These are phyloP conservation scores for Ilex paraguariensis DNA, from an alignment of 305 asterid genomes.

Conservation along the genomic window DNA sequence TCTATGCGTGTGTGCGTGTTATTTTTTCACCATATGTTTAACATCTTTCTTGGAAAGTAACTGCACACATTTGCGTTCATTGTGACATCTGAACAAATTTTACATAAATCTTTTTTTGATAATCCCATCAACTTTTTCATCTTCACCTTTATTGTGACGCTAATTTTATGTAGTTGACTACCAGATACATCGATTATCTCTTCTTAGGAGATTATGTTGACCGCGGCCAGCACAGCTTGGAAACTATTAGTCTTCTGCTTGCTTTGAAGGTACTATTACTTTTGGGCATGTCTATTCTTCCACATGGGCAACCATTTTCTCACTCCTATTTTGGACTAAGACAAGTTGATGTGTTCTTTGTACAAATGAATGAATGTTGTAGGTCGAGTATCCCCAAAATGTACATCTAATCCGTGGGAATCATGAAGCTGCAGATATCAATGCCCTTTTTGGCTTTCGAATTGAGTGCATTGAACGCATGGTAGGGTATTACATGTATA, in stretches of 20 bases:
- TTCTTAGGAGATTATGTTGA: conserved; percentile 99
- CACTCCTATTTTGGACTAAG: conserved; percentile 7
- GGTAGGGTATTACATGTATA: conserved; percentile 16
- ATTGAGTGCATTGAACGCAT: conserved; percentile 53
- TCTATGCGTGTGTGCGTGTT: too few relatives aligned
- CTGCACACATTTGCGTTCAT: too few relatives aligned
- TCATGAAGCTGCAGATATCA: conserved; percentile 99
- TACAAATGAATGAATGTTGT: conserved; percentile 20
- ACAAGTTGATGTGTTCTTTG: conserved; percentile 16
- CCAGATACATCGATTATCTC: conserved; percentile 96
- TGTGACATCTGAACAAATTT: too few relatives aligned
- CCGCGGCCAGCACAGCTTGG: conserved; percentile 99
- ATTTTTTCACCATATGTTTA: too few relatives aligned
- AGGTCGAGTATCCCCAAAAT: conserved; percentile 92
- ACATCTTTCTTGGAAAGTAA: too few relatives aligned
- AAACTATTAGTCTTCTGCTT: conserved; percentile 92
- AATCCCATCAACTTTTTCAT: neutral
- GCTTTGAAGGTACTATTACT: conserved; percentile 70
- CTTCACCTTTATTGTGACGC: conserved; percentile 13
- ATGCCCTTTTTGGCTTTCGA: conserved; percentile 97
- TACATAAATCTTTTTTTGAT: too few relatives aligned
- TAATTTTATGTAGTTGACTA: conserved; percentile 28
- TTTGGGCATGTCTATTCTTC: conserved; percentile 6
- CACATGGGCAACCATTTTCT: too few relatives aligned
- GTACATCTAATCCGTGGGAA: conserved; percentile 95